Conservation (phyloP, 495 filamentous ascomycete species). For the Chaetomium tenue region DNA sequence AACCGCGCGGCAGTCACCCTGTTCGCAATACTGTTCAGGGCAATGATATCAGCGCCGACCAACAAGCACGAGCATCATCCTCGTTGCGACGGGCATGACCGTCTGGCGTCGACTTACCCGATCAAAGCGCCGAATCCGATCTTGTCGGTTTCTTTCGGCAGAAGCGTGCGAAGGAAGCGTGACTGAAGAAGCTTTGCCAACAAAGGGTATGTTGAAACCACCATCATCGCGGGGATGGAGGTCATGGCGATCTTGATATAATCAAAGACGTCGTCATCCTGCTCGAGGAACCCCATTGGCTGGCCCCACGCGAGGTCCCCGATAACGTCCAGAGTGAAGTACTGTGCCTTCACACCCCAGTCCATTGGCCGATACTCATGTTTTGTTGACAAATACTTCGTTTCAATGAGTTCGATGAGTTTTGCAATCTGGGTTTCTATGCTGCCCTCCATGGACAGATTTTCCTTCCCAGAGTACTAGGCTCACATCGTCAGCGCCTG, state of each 20-base stretch:
- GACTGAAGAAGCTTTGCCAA: not conserved
- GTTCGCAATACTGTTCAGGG: not conserved
- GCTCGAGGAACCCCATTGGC: conserved; percentile 34
- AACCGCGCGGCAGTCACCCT: not conserved
- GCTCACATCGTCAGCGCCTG: not conserved
- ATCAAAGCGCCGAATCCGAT: conserved; percentile 17
- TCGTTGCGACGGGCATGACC: not conserved
- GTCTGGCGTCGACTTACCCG: conserved; percentile 1
- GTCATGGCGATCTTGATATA: conserved; percentile 30
- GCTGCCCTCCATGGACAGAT: conserved; percentile 42
- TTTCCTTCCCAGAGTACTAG: conserved; percentile 40
- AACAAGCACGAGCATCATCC: not conserved
- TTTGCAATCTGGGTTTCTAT: conserved; percentile 46
- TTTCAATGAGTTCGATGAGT: conserved; percentile 39
- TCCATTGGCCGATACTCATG: conserved; percentile 52
- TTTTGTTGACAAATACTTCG: conserved; percentile 52
- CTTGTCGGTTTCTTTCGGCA: conserved; percentile 23
- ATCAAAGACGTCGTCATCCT: conserved; percentile 31
- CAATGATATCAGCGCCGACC: not conserved
- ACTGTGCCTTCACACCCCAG: conserved; percentile 47
- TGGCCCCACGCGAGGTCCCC: conserved; percentile 29
- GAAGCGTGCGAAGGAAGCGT: conserved; percentile 7
- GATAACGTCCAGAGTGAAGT: conserved; percentile 65
- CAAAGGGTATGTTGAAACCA: not conserved
- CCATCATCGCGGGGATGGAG: conserved; percentile 18